A percentile compares a stretch with the other conserved stretches of the same genome.
Conservation (phyloP, 1,284 basidiomycete species). For the Malassezia japonica region DNA sequence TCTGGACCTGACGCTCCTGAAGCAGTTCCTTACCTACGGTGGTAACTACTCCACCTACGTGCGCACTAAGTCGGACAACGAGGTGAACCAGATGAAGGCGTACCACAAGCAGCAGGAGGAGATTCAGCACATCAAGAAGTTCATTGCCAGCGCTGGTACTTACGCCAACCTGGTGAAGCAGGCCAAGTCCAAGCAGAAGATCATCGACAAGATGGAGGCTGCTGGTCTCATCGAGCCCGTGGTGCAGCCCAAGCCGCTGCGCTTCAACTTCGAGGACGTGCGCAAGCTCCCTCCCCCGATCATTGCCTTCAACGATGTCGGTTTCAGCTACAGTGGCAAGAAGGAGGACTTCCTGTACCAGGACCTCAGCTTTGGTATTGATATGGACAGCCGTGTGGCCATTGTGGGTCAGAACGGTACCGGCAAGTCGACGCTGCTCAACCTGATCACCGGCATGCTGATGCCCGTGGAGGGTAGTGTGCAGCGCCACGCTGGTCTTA, state of each 20-base stretch:
- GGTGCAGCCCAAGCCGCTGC: conserved; percentile 61
- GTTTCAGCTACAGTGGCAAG: conserved; percentile 86
- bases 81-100: conserved; percentile 98
- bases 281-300: conserved; percentile 89
- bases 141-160: conserved; percentile 96
- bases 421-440: conserved; percentile 91
- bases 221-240: conserved; percentile 89
- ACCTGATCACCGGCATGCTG: conserved; percentile 79
- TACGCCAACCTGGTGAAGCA: conserved; percentile 97
- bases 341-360: conserved; percentile 79
- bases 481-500: conserved; percentile 76
- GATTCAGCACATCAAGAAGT: conserved; percentile 90
- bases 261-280: conserved; percentile 94
- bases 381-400: conserved; percentile 86
- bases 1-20: conserved; percentile 84
- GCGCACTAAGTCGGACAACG: conserved; percentile 90
- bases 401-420: conserved; percentile 98
- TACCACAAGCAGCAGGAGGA: conserved; percentile 97
- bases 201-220: conserved; percentile 99
- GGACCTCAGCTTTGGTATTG: conserved; percentile 71
- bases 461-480: conserved; percentile 75
- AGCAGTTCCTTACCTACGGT: conserved; percentile 73
- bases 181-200: conserved; percentile 97
- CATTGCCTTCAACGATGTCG: conserved; percentile 87
- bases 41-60: conserved; percentile 97